Evolutionary conservation across 768 basidiomycete species (phyloP).

Genomic region (Heimioporus sp.): DNA sequence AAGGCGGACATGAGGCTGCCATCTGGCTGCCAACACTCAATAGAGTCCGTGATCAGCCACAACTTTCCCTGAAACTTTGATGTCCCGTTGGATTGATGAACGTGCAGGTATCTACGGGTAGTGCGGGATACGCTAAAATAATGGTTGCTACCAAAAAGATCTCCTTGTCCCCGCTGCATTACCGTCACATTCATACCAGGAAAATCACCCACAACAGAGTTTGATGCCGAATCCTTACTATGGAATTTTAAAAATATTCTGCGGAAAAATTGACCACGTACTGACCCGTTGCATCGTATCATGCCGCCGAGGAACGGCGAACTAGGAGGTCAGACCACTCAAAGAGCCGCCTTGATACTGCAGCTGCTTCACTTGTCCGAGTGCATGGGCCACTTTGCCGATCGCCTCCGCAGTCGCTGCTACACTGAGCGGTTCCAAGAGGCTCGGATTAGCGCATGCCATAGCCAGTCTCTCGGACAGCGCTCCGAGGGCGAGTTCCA

Average conservation of each 20-base stretch:
- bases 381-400: conserved; percentile 58
- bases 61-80: neutral
- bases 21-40: conserved; percentile 13
- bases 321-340: conserved; percentile 15
- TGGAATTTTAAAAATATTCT: neutral
- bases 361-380: conserved; percentile 57
- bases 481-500: conserved; percentile 51
- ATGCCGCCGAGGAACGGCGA: conserved; percentile 5
- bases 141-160: neutral
- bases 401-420: conserved; percentile 67
- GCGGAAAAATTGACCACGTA: neutral
- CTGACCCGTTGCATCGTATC: conserved; percentile 3
- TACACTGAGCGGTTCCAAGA: conserved; percentile 49
- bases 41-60: neutral
- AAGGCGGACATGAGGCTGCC: conserved; percentile 27
- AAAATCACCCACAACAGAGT: neutral
- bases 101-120: neutral
- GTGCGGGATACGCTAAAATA: neutral
- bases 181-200: neutral
- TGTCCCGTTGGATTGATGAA: neutral
- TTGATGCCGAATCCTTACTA: neutral
- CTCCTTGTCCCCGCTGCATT: neutral
- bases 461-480: conserved; percentile 51
- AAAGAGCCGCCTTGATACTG: conserved; percentile 35
- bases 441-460: conserved; percentile 37